Evolutionary conservation across 1,284 basidiomycete species (phyloP).

Genomic region (Naganishia sp.): DNA sequence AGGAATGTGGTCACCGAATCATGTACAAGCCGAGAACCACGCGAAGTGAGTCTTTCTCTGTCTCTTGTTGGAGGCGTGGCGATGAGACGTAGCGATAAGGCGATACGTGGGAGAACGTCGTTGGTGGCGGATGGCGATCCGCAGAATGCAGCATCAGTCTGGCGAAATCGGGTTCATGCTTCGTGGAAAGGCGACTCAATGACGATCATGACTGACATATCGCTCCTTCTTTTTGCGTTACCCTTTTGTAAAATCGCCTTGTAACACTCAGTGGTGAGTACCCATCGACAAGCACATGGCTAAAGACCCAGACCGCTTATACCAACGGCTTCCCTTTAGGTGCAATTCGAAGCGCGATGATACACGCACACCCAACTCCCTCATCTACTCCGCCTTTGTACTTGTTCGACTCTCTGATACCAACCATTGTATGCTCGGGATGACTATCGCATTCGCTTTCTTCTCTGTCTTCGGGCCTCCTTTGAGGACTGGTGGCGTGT

Average conservation of each 20-base stretch:
- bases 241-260: conserved; percentile 6
- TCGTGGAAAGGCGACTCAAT: too few species aligned
- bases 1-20: conserved; percentile 95
- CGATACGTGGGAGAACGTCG: not conserved
- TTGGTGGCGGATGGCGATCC: too few species aligned
- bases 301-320: conserved; percentile 40
- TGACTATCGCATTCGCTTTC: too few species aligned
- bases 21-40: conserved; percentile 99
- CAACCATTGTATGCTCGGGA: too few species aligned
- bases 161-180: too few species aligned
- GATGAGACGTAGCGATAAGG: not conserved
- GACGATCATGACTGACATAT: not conserved
- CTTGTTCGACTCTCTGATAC: not conserved
- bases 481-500: too few species aligned
- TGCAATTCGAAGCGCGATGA: conserved; percentile 83
- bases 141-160: too few species aligned
- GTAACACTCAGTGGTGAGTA: conserved; percentile 9
- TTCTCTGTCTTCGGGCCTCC: not conserved
- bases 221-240: conserved; percentile 31
- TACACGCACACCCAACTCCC: not conserved
- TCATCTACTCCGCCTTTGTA: conserved; percentile 1
- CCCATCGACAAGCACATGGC: not conserved
- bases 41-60: conserved; percentile 69
- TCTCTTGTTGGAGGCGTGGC: not conserved
- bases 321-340: conserved; percentile 49